Conservation (phyloP, 306 rosid genomes). For the Purshia tridentata region DNA sequence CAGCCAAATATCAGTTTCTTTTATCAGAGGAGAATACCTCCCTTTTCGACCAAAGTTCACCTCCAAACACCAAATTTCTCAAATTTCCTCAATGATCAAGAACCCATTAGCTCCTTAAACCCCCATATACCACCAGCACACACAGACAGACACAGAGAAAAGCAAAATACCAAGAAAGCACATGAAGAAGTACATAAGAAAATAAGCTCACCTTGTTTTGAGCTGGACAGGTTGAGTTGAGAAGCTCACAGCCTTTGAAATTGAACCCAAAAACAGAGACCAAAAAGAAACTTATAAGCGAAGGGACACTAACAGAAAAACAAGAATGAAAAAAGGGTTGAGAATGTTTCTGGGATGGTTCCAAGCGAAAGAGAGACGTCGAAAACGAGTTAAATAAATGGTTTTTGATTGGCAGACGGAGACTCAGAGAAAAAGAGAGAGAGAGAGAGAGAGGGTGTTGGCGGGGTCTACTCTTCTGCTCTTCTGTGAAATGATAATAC, state of each 20-base stretch:
- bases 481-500: neutral
- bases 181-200: neutral
- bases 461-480: constrained; percentile 1
- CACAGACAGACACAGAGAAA: neutral
- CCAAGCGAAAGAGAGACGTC: constrained; percentile 26
- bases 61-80: neutral
- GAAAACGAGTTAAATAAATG: constrained; percentile 34
- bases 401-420: constrained; percentile 11
- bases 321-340: neutral
- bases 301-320: neutral
- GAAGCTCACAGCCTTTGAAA: constrained; percentile 5
- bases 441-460: neutral
- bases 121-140: neutral
- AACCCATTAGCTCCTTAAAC: neutral
- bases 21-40: neutral
- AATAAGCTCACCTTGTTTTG: constrained; percentile 21
- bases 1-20: neutral
- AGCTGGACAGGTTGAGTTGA: constrained; percentile 14
- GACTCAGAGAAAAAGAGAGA: neutral
- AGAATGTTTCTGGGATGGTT: constrained; percentile 18
- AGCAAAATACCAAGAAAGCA: neutral
- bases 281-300: neutral
- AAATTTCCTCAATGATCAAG: constrained; percentile 11
- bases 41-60: neutral
- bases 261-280: constrained; percentile 9